Base-by-base conservation (phyloP, 805 yeast species). In the Saccharomycopsis fodiens region DNA sequence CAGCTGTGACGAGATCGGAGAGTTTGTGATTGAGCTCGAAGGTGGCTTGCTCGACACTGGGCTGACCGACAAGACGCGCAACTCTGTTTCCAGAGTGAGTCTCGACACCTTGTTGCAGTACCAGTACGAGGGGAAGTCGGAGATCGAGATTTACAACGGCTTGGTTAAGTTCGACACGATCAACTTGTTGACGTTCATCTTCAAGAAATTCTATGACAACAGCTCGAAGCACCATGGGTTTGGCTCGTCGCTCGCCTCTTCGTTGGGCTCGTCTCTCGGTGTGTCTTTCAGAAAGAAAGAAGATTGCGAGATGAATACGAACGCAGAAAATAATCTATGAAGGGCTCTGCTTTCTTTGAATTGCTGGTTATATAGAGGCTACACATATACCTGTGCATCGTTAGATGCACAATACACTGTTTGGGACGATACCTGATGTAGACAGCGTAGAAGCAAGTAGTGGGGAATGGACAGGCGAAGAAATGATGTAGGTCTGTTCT, bases 11-110 rank as follows among this genome's bases (percentile, higher is more conserved):
- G 69, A 74, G 51, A 79, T 78, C 5, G 91, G 91, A 1, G 72
- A 70, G 22, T 87, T 86, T 57, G 73, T 74, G 3, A 68, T 93
- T 19, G 93, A 89, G 42, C 84, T 86, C 7, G 77, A 85, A 3
- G 77, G 73, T 58, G 52, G 52, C 12, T 27, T 43, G 16, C 23
- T 47, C 15, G 44, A 42, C 7, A 37, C 34, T 10, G 16, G 17
- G 29, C n/a, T 37, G 4, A 27, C 32, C 16, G 21, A 41, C 23
- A 29, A 36, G 17, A 10, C 27, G 15, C 29, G 27, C 8, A 42
- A 46, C 27, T 35, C 70, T 0, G 59, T 68, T 10, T 70, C 69
- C 31, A 69, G 74, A 10, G 59, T 91, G 17, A 72, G 85, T 0
- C 69, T 91, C 46, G 93, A 85, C 56, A 79, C 82, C 22, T 63